phyloP scores from a whole-genome alignment of 2,329 filamentous ascomycete species.

The Colletotrichum destructivum region DNA sequence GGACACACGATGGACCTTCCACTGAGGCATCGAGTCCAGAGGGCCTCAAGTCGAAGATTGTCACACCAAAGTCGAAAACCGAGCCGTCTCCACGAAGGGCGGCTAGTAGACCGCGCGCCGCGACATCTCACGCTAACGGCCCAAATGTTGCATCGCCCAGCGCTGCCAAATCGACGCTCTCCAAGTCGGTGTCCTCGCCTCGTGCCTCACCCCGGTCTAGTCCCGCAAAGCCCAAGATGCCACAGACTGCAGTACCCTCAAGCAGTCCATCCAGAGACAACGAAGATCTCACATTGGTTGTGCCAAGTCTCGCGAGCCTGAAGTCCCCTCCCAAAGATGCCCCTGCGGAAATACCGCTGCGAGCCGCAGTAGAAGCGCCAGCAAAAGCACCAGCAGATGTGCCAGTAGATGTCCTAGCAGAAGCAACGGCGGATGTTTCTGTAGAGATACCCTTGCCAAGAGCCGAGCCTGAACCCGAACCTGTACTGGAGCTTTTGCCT shows the following conservation, averaged over 20 bases:
- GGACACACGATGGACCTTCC: slow-evolving; percentile 63
- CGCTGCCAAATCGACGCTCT: slow-evolving; percentile 47
- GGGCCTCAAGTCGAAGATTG: slow-evolving; percentile 60
- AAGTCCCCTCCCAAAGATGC: slow-evolving; percentile 48
- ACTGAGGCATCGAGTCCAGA: slow-evolving; percentile 64
- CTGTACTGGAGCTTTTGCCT: slow-evolving; percentile 13
- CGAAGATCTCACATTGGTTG: slow-evolving; percentile 69
- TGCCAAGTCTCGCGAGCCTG: slow-evolving; percentile 62
- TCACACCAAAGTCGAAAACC: slow-evolving; percentile 64
- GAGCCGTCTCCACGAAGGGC: slow-evolving; percentile 69
- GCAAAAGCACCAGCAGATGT: no score
- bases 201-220: slow-evolving; percentile 58
- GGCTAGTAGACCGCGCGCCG: slow-evolving; percentile 61
- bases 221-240: slow-evolving; percentile 56
- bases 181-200: slow-evolving; percentile 39
- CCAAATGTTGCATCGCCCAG: slow-evolving; percentile 64
- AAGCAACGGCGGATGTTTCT: slow-evolving; percentile 29
- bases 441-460: slow-evolving; percentile 33
- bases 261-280: slow-evolving; percentile 64
- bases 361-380: slow-evolving; percentile 28
- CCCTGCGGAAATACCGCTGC: slow-evolving; percentile 45
- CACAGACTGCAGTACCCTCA: slow-evolving; percentile 51
- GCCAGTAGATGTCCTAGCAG: neutral
- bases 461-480: slow-evolving; percentile 31
- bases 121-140: slow-evolving; percentile 65